phyloP scores from a whole-genome alignment of 306 rosid genomes.

The Dicorynia guianensis region DNA sequence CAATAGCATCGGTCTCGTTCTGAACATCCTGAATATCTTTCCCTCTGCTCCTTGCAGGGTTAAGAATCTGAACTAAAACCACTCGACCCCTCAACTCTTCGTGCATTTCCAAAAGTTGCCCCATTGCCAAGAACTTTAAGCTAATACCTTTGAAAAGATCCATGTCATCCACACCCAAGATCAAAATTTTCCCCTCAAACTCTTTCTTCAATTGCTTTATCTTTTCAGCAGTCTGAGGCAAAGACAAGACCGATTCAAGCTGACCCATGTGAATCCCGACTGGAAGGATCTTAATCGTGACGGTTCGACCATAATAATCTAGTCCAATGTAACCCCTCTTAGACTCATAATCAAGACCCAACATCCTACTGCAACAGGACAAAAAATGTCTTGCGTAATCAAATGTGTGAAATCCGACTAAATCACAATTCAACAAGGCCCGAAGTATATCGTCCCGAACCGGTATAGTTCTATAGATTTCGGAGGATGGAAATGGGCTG shows the following conservation, averaged over 20 bases:
- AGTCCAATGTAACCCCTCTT: conserved; percentile 81
- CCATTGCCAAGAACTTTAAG: conserved; percentile 73
- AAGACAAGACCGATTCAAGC: conserved; percentile 51
- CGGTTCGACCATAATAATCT: conserved; percentile 73
- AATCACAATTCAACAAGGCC: conserved; percentile 68
- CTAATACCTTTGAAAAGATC: conserved; percentile 78
- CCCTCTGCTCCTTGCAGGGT: conserved; percentile 71
- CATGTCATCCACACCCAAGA: conserved; percentile 77
- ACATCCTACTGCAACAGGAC: conserved; percentile 77
- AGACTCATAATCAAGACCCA: conserved; percentile 73
- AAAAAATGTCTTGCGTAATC: conserved; percentile 80
- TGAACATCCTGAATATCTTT: conserved; percentile 71
- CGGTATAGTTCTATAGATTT: conserved; percentile 66
- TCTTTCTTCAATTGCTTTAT: conserved; percentile 50
- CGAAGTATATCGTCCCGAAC: conserved; percentile 65
- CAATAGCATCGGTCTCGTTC: conserved; percentile 55
- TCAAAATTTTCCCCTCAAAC: conserved; percentile 56
- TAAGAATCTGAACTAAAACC: conserved; percentile 74
- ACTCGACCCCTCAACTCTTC: conserved; percentile 48
- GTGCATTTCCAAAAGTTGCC: conserved; percentile 53
- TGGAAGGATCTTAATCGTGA: conserved; percentile 67
- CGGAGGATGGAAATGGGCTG: conserved; percentile 68
- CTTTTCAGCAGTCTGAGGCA: conserved; percentile 42
- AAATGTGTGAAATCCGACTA: conserved; percentile 75
- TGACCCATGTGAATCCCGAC: conserved; percentile 80